phyloP scores from a whole-genome alignment of 73 alveolate species.

The Paramecium sonneborni region DNA sequence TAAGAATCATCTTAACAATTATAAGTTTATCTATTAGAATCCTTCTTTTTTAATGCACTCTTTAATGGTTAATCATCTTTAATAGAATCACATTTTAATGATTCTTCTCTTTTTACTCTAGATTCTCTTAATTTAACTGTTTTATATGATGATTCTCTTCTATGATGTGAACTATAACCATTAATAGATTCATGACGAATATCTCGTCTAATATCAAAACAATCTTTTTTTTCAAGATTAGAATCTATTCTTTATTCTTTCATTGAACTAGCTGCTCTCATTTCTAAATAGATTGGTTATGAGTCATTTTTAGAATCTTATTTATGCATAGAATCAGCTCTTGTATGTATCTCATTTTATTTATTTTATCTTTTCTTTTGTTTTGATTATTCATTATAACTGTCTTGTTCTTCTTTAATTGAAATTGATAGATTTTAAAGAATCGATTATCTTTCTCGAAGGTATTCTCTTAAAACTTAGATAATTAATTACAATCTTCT shows the following conservation, averaged over 20 bases:
- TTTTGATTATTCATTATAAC: neutral
- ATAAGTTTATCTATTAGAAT: neutral
- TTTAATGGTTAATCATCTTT: conserved; percentile 35
- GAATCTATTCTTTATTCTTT: neutral
- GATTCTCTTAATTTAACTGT: conserved; percentile 4
- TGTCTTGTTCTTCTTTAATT: conserved; percentile 3
- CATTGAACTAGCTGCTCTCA: neutral
- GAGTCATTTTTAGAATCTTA: neutral
- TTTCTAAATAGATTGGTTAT: neutral
- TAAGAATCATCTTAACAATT: conserved; percentile 17
- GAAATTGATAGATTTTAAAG: neutral
- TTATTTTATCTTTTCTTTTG: neutral
- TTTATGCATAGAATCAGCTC: neutral
- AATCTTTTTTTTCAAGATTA: neutral
- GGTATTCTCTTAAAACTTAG: conserved; percentile 40
- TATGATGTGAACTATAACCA: neutral
- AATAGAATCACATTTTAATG: neutral
- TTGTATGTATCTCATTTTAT: neutral
- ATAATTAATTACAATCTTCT: conserved; percentile 10
- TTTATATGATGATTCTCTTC: conserved; percentile 29
- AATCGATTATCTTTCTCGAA: conserved; percentile 26
- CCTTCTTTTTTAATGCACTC: conserved; percentile 42
- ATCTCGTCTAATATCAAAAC: neutral
- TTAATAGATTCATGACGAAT: neutral
- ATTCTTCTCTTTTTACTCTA: conserved; percentile 1